Evolutionary conservation across 2,329 filamentous ascomycete genomes (phyloP).

Genomic region (Didymella glomerata): DNA sequence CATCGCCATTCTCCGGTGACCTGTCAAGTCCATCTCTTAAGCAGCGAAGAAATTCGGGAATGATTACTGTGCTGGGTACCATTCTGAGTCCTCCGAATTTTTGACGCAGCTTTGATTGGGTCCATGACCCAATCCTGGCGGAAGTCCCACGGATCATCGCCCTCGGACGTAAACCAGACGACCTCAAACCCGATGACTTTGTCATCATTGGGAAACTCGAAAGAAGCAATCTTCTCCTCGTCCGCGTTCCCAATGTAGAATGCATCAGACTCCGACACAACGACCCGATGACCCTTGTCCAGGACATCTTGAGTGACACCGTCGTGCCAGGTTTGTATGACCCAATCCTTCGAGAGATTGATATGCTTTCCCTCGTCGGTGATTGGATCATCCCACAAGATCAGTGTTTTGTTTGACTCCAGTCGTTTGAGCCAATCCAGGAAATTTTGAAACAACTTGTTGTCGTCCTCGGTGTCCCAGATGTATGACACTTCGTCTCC

Average conservation of each 20-base stretch:
- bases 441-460: background rate
- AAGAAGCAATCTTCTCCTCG: background rate
- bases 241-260: background rate
- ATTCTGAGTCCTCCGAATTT: background rate
- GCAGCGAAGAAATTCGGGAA: background rate
- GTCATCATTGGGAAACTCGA: background rate
- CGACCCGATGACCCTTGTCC: background rate
- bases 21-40: background rate
- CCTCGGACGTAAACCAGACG: background rate
- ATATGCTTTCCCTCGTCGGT: background rate
- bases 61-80: background rate
- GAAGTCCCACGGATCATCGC: background rate
- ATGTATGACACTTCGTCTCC: background rate
- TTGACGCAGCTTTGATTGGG: background rate
- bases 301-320: background rate
- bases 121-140: background rate
- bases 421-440: background rate
- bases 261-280: background rate
- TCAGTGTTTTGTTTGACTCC: background rate
- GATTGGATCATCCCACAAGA: background rate
- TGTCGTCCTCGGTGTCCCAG: background rate
- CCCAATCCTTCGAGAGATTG: background rate
- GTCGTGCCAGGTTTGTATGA: background rate
- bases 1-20: background rate
- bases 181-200: background rate